phyloP scores from a whole-genome alignment of 306 rosid species.

The Fragaria iinumae region DNA sequence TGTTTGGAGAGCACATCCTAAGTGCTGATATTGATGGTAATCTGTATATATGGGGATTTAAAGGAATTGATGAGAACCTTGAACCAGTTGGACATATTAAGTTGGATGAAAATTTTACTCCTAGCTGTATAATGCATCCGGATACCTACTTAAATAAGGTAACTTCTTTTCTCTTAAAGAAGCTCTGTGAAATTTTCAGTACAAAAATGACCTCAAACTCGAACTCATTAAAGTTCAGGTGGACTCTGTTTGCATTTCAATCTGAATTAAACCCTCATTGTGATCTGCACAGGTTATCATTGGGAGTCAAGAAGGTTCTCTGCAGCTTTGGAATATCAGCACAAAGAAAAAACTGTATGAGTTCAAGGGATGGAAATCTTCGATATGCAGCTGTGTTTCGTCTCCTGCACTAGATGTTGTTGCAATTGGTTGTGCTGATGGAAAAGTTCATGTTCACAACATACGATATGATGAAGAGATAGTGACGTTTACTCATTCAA shows the following conservation, averaged over 20 bases:
- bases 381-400: conserved; percentile 68
- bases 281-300: conserved; percentile 60
- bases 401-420: conserved; percentile 92
- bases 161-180: conserved; percentile 11
- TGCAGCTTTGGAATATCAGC: conserved; percentile 95
- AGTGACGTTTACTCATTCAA: conserved; percentile 77
- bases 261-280: conserved; percentile 11
- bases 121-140: conserved; percentile 82
- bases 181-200: not conserved
- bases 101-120: conserved; percentile 49
- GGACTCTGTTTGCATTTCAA: not conserved
- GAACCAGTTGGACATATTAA: conserved; percentile 55
- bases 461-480: conserved; percentile 75
- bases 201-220: not conserved
- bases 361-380: conserved; percentile 89
- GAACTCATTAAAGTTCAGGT: not conserved
- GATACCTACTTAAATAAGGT: conserved; percentile 95
- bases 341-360: conserved; percentile 74
- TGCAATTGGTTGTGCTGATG: conserved; percentile 92
- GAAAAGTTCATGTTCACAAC: conserved; percentile 77
- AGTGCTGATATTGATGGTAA: conserved; percentile 65
- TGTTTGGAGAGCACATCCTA: conserved; percentile 79
- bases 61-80: conserved; percentile 55
- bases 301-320: conserved; percentile 82
- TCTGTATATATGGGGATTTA: conserved; percentile 77